Evolutionary conservation across 768 basidiomycete species (phyloP), one percentile per base, ranked within the genome.

Genomic region (Basidioascus undulatus): DNA sequence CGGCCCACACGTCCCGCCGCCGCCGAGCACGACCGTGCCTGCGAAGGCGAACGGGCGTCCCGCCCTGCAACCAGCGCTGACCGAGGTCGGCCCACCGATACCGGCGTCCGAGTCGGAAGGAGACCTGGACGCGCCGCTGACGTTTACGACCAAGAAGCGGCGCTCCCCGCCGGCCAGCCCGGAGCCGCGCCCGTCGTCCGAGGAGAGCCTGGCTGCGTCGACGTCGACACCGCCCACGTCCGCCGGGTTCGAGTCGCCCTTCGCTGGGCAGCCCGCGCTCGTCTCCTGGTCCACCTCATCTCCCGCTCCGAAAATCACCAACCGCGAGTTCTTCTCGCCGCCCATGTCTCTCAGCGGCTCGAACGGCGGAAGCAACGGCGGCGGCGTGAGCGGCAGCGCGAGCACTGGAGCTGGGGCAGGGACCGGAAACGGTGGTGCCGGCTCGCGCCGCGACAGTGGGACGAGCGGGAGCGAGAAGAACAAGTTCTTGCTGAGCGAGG

Each of bases 381-480:
- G 20, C 33, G 24, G 30, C 41, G 8, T 13, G n/a, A 20, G 6
- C 19, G 19, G 13, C 16, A 26, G 4, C 20, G 11, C 24, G 36
- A 28, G 28, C 43, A 37, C 34, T 43, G 0, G 53, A 47, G 11
- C 53, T 44, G 30, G 37, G 38, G 13, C 44, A 51, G 16, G 65
- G 58, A 59, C 62, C 66, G 12, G 74, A 76, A 15, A 71, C 74
- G 47, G 72, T 70, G 32, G 80, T 79, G 42, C 66, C 68, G n/a
- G 78, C 82, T 57, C 67, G 62, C 16, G 79, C 53, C 2, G 52
- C 51, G 5, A 42, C 37, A n/a, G 49, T 53, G 6, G 51, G 50
- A 15, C 34, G 53, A 20, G 51, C 52, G 4, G 49, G 50, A 26
- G 51, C 51, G 3, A 51, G 53, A 3, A 54, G 36, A 49, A 39